These are phyloP conservation scores for Circinella umbellata DNA, from an alignment of 371 early-diverging fungal genomes.

Conservation along the genomic window DNA sequence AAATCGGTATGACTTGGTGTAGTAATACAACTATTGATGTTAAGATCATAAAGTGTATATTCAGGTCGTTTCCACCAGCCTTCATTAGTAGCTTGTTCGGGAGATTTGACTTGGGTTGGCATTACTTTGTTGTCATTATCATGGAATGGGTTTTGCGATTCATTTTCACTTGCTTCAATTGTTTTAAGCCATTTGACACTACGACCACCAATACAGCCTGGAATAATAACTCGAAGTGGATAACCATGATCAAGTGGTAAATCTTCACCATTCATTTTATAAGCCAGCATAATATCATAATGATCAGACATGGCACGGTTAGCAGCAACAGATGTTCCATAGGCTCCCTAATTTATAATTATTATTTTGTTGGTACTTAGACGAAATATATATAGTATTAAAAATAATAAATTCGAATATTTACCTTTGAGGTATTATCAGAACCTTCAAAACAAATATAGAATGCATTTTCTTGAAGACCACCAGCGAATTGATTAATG, in stretches of 20 bases:
- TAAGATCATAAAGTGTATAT: constrained; percentile 77
- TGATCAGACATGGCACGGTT: constrained; percentile 70
- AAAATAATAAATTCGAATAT: too few species aligned
- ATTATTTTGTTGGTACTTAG: background rate
- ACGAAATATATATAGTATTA: too few species aligned
- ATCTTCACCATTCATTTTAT: constrained; percentile 83
- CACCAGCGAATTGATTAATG: constrained; percentile 56
- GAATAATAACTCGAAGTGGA: constrained; percentile 83
- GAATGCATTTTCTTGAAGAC: constrained; percentile 49
- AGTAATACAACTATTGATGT: constrained; percentile 60
- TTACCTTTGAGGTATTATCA: constrained; percentile 62
- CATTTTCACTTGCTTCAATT: constrained; percentile 65
- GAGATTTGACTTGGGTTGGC: constrained; percentile 60
- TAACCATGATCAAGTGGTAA: constrained; percentile 82
- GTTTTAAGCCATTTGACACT: constrained; percentile 80
- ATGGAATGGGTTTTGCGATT: constrained; percentile 77
- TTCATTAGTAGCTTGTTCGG: constrained; percentile 52
- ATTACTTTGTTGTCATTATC: constrained; percentile 84
- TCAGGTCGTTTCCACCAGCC: constrained; percentile 64
- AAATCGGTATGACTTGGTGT: constrained; percentile 51
- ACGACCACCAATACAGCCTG: constrained; percentile 88
- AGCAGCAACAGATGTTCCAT: constrained; percentile 80
- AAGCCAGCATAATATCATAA: constrained; percentile 85
- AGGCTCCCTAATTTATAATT: constrained; percentile 49
- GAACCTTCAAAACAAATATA: constrained; percentile 75